Base-by-base conservation (phyloP, 768 basidiomycete genomes). In the Porphyrellus cyaneotinctus region DNA sequence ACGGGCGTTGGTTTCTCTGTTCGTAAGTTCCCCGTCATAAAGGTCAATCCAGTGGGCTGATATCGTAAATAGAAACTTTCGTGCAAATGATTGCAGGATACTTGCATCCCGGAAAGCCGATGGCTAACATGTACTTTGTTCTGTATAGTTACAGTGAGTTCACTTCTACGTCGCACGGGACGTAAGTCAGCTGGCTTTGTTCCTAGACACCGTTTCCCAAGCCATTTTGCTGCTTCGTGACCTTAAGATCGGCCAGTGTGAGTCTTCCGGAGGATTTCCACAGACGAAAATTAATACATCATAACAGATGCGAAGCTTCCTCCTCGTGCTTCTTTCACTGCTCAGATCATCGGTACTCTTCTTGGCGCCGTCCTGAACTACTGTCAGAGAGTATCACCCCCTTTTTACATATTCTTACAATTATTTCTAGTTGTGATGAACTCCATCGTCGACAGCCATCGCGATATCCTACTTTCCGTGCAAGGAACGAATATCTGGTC, bases 271-370 rank as follows among this genome's bases (percentile, higher is more conserved):
- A 20, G 7, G 15, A 26, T 43, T 35, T 3, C 18, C 5, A 31
- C 65, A 62, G 73, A 70, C 31, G 75, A 76, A 62, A 72, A 77
- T 59, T 75, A 8, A 58, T 36, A 1, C 12, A 18, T 45, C 5
- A n/a, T 24, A 1, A 44, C 32, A 68, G 67, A 70, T 49, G 54
- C 76, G 22, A 85, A 85, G 68, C 74, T 86, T 37, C 81, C 84
- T 33, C 84, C 84, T 41, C 80, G 83, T 10, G 77, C 78, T 31
- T 80, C 84, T 3, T 85, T 87, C 65, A 72, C 76, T 18, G 80
- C 81, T 8, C 83, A 85, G 60, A 74, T 72, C 30, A 47, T 76
- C 42, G 83, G 85, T 1, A 79, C 82, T 7, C 65, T 86, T 38
- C 68, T 85, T 31, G 83, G 78, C 9, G 69, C 74, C 33, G 57